phyloP scores from a whole-genome alignment of 495 filamentous ascomycete genomes.

The Talaromyces ruber region DNA sequence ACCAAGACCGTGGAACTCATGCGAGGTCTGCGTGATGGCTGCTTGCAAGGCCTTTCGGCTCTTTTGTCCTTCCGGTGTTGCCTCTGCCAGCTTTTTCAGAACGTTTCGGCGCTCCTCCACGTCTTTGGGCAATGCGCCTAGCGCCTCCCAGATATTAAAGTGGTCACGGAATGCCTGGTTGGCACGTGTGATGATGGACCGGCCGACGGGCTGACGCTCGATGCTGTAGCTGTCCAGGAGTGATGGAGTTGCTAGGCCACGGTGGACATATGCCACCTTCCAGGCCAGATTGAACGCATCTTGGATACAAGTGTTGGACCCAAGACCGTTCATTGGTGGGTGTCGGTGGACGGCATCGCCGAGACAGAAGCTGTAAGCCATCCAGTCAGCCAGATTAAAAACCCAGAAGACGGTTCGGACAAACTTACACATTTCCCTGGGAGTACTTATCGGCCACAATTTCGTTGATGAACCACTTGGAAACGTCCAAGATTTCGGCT shows the following conservation, averaged over 20 bases:
- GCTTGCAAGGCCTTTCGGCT: slow-evolving; percentile 21
- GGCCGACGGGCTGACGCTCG: slow-evolving; percentile 58
- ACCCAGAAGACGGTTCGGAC: too few relatives aligned
- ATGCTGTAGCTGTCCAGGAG: slow-evolving; percentile 62
- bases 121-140: slow-evolving; percentile 28
- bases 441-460: slow-evolving; percentile 38
- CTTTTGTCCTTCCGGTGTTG: slow-evolving; percentile 21
- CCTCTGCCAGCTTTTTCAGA: slow-evolving; percentile 22
- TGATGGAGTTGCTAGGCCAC: slow-evolving; percentile 37
- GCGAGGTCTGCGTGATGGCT: slow-evolving; percentile 28
- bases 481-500: slow-evolving; percentile 31
- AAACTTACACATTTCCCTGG: slow-evolving; percentile 25
- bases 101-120: slow-evolving; percentile 20
- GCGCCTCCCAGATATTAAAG: slow-evolving; percentile 29
- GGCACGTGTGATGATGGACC: slow-evolving; percentile 36
- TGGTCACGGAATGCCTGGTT: slow-evolving; percentile 42
- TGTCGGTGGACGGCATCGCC: slow-evolving; percentile 31
- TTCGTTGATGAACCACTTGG: slow-evolving; percentile 46
- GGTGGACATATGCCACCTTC: slow-evolving; percentile 59
- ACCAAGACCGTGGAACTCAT: slow-evolving; percentile 42
- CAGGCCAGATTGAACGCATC: slow-evolving; percentile 64
- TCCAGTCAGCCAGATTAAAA: too few relatives aligned
- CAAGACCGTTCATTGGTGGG: slow-evolving; percentile 65
- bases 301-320: slow-evolving; percentile 65
- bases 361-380: slow-evolving; percentile 42